A percentile compares a stretch with the other conserved stretches of the same genome.
Conservation (phyloP, 768 basidiomycete genomes). For the Lepiota brunneoincarnata region DNA sequence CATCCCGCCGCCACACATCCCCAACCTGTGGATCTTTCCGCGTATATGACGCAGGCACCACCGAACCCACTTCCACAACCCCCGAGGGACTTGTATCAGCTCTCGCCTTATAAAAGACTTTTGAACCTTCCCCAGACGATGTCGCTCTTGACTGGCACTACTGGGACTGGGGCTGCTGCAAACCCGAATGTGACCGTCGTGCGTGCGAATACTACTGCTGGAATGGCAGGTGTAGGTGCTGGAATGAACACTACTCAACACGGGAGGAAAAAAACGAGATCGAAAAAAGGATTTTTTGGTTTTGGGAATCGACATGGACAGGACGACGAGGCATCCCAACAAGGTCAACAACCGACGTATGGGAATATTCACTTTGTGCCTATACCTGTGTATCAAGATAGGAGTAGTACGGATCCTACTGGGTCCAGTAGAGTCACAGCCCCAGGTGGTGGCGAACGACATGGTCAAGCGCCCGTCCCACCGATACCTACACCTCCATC, state of each 20-base stretch:
- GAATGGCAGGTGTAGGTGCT: slow-evolving; percentile 12
- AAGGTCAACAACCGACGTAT: neutral
- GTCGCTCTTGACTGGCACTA: slow-evolving; percentile 32
- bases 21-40: slow-evolving; percentile 18
- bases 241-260: neutral
- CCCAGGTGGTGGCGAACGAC: neutral
- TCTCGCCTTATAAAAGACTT: slow-evolving; percentile 53
- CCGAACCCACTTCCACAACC: slow-evolving; percentile 63
- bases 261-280: slow-evolving; percentile 1
- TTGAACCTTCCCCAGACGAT: slow-evolving; percentile 51
- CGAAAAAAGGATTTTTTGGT: slow-evolving; percentile 5
- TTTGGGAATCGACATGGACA: neutral
- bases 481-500: slow-evolving; percentile 3
- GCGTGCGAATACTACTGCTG: slow-evolving; percentile 7
- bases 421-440: neutral
- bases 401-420: neutral
- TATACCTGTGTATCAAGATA: slow-evolving; percentile 9
- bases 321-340: neutral
- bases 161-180: slow-evolving; percentile 9
- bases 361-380: slow-evolving; percentile 4
- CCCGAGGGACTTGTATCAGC: slow-evolving; percentile 58
- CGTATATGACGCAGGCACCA: slow-evolving; percentile 22
- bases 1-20: slow-evolving; percentile 17
- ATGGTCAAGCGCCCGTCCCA: neutral
- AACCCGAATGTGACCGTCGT: neutral